phyloP scores from a whole-genome alignment of 2,329 filamentous ascomycete species.

The Bipolaris gigantea region DNA sequence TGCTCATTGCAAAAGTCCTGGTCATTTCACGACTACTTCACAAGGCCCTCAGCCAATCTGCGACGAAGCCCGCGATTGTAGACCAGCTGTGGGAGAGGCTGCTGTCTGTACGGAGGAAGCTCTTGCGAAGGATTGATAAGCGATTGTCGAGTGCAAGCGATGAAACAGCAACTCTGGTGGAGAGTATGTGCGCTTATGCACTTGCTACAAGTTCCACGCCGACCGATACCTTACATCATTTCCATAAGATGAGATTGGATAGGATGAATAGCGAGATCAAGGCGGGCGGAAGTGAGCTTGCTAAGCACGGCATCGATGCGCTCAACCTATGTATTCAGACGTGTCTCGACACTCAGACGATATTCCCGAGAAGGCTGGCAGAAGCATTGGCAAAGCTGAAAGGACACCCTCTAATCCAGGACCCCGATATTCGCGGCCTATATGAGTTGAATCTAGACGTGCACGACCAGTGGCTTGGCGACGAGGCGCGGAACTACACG shows the following conservation, averaged over 20 bases:
- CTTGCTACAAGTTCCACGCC: constrained; percentile 78
- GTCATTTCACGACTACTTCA: constrained; percentile 75
- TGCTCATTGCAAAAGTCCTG: constrained; percentile 65
- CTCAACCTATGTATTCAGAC: constrained; percentile 76
- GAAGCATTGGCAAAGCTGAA: constrained; percentile 72
- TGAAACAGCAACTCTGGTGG: constrained; percentile 59
- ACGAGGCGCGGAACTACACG: constrained; percentile 81
- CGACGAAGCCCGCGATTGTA: constrained; percentile 55
- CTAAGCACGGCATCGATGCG: constrained; percentile 62
- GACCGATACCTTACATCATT: constrained; percentile 76
- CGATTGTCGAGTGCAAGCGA: constrained; percentile 44
- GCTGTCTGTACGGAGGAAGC: constrained; percentile 62
- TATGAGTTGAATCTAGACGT: constrained; percentile 77
- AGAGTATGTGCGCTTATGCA: constrained; percentile 79
- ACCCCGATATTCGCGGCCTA: constrained; percentile 65
- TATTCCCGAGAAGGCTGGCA: constrained; percentile 73
- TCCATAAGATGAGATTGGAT: constrained; percentile 71
- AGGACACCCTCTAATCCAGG: constrained; percentile 69
- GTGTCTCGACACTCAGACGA: constrained; percentile 71
- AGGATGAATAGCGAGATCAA: constrained; percentile 68
- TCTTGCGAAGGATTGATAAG: constrained; percentile 66
- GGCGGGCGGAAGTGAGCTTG: constrained; percentile 48
- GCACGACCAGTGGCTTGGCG: constrained; percentile 75
- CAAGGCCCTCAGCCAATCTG: constrained; percentile 66
- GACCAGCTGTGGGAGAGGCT: constrained; percentile 67